Conservation (phyloP, 805 yeast species). For the Starmerella davenportii region DNA sequence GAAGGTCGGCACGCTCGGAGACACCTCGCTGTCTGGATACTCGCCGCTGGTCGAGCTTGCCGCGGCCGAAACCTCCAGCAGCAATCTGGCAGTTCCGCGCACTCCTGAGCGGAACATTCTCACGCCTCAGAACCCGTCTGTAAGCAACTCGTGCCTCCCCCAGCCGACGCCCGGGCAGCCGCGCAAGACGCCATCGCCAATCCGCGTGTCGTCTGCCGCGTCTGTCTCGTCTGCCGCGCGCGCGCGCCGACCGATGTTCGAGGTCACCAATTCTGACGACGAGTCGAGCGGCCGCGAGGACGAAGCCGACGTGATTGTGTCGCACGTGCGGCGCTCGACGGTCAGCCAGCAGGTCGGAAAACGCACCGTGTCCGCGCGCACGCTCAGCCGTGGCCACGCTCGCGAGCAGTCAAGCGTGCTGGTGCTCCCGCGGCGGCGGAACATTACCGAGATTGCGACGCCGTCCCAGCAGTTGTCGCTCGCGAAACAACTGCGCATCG, state of each 20-base stretch:
- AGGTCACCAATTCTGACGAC: conserved; percentile 29
- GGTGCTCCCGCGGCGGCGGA: conserved; percentile 11
- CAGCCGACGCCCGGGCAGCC: conserved; percentile 95
- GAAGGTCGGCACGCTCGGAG: conserved; percentile 54
- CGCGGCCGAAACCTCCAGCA: conserved; percentile 13
- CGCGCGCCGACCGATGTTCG: conserved; percentile 1
- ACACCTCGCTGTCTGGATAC: conserved; percentile 24
- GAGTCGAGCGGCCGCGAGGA: conserved; percentile 18
- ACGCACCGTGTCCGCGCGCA: neutral
- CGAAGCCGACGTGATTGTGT: conserved; percentile 4
- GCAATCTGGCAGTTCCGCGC: conserved; percentile 25
- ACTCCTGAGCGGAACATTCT: conserved; percentile 69
- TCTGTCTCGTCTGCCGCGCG: neutral
- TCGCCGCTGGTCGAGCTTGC: conserved; percentile 20
- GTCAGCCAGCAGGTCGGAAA: conserved; percentile 4
- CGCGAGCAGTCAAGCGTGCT: conserved; percentile 1
- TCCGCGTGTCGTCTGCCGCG: conserved; percentile 3
- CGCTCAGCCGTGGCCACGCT: neutral
- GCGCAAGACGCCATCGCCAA: conserved; percentile 33
- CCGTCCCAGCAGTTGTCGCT: conserved; percentile 14
- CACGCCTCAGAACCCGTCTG: conserved; percentile 33
- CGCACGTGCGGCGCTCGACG: conserved; percentile 2
- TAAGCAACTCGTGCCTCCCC: conserved; percentile 66
- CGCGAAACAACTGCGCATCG: conserved; percentile 19
- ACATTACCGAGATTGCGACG: conserved; percentile 16